Evolutionary conservation across 108 stramenopile species (phyloP).

Genomic region (Cyclotella cryptica): DNA sequence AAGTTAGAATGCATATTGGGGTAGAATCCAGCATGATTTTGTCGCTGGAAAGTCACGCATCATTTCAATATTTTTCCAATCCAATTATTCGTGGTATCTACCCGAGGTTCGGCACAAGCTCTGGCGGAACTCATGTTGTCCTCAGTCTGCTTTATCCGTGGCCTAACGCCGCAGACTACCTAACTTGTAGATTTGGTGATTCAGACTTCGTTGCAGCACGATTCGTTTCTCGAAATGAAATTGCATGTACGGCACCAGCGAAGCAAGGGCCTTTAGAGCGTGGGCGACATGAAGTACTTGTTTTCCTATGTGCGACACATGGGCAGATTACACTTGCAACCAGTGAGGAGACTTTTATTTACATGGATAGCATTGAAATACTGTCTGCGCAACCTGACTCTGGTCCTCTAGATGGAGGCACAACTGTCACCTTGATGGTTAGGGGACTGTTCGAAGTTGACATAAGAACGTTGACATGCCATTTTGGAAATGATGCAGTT

Average conservation of each 20-base stretch:
- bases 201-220: constrained; percentile 19
- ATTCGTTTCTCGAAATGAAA: not conserved
- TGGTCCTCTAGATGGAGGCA: constrained; percentile 42
- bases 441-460: constrained; percentile 15
- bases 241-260: constrained; percentile 31
- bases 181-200: constrained; percentile 50
- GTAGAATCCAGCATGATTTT: constrained; percentile 1
- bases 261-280: not conserved
- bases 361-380: constrained; percentile 24
- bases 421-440: constrained; percentile 18
- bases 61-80: constrained; percentile 39
- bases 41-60: constrained; percentile 25
- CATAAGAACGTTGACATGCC: constrained; percentile 23
- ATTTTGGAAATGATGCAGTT: constrained; percentile 29
- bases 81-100: constrained; percentile 31
- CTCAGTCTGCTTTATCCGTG: constrained; percentile 27
- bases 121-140: constrained; percentile 40
- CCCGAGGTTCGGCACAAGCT: constrained; percentile 32
- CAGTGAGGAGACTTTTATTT: constrained; percentile 29
- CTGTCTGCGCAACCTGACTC: constrained; percentile 30
- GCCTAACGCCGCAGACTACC: constrained; percentile 22
- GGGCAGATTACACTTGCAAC: constrained; percentile 31
- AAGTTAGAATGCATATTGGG: constrained; percentile 30
- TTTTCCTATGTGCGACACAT: constrained; percentile 29
- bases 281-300: not conserved